phyloP scores from a whole-genome alignment of 805 yeast species.

The Saccharomycopsis microspora region DNA sequence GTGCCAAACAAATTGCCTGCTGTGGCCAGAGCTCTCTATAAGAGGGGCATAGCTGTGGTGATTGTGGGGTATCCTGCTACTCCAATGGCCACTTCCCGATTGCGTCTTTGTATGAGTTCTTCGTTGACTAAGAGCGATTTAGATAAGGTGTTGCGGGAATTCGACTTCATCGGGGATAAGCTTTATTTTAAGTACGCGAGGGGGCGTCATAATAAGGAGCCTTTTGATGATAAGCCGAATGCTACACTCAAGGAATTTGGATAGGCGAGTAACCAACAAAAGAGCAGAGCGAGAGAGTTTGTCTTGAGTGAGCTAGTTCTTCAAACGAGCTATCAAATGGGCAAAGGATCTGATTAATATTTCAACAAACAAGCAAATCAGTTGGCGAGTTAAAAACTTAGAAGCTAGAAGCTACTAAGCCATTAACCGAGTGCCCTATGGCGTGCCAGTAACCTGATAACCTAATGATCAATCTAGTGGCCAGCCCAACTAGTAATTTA shows the following conservation, averaged over 20 bases:
- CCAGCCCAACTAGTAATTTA: no score
- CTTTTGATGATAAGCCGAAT: constrained; percentile 14
- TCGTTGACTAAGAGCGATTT: constrained; percentile 91
- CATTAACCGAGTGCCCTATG: no score
- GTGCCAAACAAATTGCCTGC: constrained; percentile 94
- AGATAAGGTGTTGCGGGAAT: constrained; percentile 61
- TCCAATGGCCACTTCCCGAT: constrained; percentile 79
- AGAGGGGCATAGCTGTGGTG: constrained; percentile 81
- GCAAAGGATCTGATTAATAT: no score
- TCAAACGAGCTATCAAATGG: no score
- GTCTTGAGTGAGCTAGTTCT: no score
- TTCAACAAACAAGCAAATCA: no score
- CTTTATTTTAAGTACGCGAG: constrained; percentile 43
- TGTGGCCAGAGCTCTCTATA: constrained; percentile 70
- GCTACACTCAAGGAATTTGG: constrained; percentile 7
- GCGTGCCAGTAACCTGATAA: no score
- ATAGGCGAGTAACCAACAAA: neutral
- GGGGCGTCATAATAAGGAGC: constrained; percentile 10
- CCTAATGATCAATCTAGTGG: no score
- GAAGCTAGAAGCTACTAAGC: no score
- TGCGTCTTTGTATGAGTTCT: constrained; percentile 85
- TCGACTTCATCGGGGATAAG: constrained; percentile 70
- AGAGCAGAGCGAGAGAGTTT: no score
- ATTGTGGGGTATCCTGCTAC: constrained; percentile 98
- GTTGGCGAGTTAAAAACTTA: no score